phyloP scores from a whole-genome alignment of 1,284 basidiomycete species.

The Apiotrichum brassicae region DNA sequence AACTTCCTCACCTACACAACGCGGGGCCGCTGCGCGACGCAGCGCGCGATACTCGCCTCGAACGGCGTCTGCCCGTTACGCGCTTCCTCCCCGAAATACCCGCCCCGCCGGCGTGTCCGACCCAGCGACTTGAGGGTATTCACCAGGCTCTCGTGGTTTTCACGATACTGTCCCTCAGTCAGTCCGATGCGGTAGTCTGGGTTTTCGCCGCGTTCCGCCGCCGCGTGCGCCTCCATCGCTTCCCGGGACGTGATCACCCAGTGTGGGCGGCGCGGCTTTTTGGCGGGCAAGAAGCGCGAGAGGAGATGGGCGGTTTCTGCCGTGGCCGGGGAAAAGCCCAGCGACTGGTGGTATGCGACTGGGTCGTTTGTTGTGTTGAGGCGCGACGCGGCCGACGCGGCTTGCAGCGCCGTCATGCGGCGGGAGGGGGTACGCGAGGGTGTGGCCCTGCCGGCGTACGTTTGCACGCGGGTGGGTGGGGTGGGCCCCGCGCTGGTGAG shows the following conservation, averaged over 20 bases:
- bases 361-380: conserved; percentile 36
- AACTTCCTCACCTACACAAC: too few relatives aligned
- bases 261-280: conserved; percentile 18
- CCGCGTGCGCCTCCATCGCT: conserved; percentile 9
- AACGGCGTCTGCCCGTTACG: conserved; percentile 34
- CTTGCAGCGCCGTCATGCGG: conserved; percentile 27
- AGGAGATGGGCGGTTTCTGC: conserved; percentile 38
- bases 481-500: conserved; percentile 1
- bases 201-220: conserved; percentile 10
- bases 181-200: conserved; percentile 23
- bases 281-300: conserved; percentile 34
- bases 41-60: conserved; percentile 36
- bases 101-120: conserved; percentile 1
- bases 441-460: background rate
- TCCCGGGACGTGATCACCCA: conserved; percentile 23
- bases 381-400: conserved; percentile 25
- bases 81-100: too few relatives aligned
- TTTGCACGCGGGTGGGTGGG: background rate
- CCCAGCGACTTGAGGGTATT: conserved; percentile 27
- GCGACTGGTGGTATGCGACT: conserved; percentile 34
- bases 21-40: conserved; percentile 30
- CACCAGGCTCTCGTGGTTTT: conserved; percentile 36
- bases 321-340: conserved; percentile 28
- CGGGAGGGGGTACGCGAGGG: conserved; percentile 3
- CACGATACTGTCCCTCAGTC: conserved; percentile 39